Base-by-base conservation (phyloP, 2,329 filamentous ascomycete genomes). In the Trichoderma citrinoviride region DNA sequence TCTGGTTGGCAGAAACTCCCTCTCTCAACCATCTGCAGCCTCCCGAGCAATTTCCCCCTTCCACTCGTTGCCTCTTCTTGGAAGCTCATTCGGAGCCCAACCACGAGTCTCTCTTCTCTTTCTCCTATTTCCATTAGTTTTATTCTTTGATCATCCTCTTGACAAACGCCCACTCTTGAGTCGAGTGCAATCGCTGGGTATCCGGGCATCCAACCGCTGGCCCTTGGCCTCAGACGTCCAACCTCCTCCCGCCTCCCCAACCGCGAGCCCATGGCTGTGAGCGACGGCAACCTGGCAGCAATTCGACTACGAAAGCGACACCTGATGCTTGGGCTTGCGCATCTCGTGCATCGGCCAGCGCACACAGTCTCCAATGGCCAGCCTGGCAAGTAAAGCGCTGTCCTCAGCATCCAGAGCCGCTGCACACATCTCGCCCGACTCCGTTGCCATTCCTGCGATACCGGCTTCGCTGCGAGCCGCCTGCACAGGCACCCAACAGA, bases 341-440 rank as follows among this genome's bases (percentile, higher is more conserved):
- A 21, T 58, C 50, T 62, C 63, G 27, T 46, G 66, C 63, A 57
- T 53, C 25, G 54, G 29, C 29, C 64, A 63, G 63, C 65, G 25
- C 21, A 52, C 37, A 43, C 27, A n/a, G 33, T 62, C 47, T n/a
- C 12, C 67, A 66, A 73, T 73, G 71, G 67, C 71, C 17, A 67
- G 67, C 19, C 41, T 72, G 14, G 67, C 66, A 49, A 68, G 66
- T 49, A 67, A 49, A 52, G 67, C 67, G 27, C 64, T 69, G 21
- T 66, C 70, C 65, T 67, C 69, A 6, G 69, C 70, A n/a, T 65
- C 65, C 14, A 66, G 66, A 54, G 68, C 61, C 33, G 66, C 63
- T 33, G 56, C 58, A 50, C 67, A 68, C 27, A 58, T 69, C 40
- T 68, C 68, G 23, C 50, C 63, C 33, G 69, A 70, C 44, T 52